Percentiles rank a stretch among this genome's conserved stretches.
These are phyloP conservation scores for Xylariaceae sp. DNA, from an alignment of 2,329 filamentous ascomycete species.

Conservation along the genomic window DNA sequence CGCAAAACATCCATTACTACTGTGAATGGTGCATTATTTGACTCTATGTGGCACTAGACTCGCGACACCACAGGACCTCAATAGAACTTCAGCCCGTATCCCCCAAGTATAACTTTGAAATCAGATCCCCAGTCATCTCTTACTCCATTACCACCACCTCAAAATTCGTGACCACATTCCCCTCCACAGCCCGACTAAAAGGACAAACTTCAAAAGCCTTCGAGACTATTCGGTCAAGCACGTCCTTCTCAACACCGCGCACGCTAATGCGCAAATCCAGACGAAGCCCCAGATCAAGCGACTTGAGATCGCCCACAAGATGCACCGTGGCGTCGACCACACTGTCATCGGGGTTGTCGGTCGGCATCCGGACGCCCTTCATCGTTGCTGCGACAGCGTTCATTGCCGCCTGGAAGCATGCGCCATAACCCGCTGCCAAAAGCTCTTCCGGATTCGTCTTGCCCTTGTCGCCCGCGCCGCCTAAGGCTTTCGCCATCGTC, in stretches of 20 bases:
- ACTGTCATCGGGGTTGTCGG: slow-evolving; percentile 12
- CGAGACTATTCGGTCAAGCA: slow-evolving; percentile 11
- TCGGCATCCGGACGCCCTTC: slow-evolving; percentile 15
- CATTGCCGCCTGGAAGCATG: slow-evolving; percentile 19
- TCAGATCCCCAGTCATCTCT: not conserved
- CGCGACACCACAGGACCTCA: too few species aligned
- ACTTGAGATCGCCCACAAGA: slow-evolving; percentile 19
- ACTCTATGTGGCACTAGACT: too few species aligned
- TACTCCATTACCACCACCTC: slow-evolving; percentile 8
- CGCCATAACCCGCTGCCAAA: slow-evolving; percentile 20
- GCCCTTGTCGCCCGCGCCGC: slow-evolving; percentile 15
- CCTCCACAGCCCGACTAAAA: slow-evolving; percentile 15
- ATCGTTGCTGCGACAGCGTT: slow-evolving; percentile 13
- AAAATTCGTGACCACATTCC: slow-evolving; percentile 16
- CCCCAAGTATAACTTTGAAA: too few species aligned
- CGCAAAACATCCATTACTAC: too few species aligned
- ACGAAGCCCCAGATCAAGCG: slow-evolving; percentile 18
- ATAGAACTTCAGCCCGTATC: too few species aligned
- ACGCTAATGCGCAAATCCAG: slow-evolving; percentile 15
- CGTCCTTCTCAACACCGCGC: slow-evolving; percentile 9
- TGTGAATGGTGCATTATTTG: too few species aligned
- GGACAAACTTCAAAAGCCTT: slow-evolving; percentile 16
- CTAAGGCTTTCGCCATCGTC: slow-evolving; percentile 19
- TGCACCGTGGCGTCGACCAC: slow-evolving; percentile 17
- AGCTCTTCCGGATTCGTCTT: slow-evolving; percentile 22